Evolutionary conservation across 75 land plant species (phyloP), one percentile per base, ranked within the genome.

Genomic region (Azolla pinnata): DNA sequence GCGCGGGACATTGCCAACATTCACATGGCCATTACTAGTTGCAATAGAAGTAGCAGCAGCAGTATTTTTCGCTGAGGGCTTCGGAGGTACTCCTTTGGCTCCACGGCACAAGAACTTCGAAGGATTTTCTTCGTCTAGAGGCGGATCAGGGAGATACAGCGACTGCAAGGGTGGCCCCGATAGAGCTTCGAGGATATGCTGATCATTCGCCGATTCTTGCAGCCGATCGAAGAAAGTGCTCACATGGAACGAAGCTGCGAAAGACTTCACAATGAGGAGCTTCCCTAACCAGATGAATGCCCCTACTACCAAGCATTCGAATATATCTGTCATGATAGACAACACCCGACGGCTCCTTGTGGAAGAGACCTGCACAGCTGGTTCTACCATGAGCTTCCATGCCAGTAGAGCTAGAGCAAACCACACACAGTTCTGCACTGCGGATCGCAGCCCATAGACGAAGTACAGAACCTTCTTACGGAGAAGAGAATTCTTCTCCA

Each of bases 371-470:
- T 69, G 63, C 18, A 81, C 80, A 46, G 62, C 73, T 34, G 79
- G 65, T 62, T 87, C 78, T 59, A 92, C 76, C 60, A 91, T 30
- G 21, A 57, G 72, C 40, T 83, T 73, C 92, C 88, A 92, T 18
- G 86, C 56, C 27, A 87, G 20, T 29, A 92, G 71, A 45, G 81
- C 83, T 17, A 84, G 66, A 0, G 80, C 88, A 12, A 87, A 27
- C 97, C 97, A 91, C 19, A 84, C 50, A 50, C 88, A 84, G 48
- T 87, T 82, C 68, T 82, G 85, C 26, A 87, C 92, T 1, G 86
- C 82, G n/a, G 67, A 73, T 40, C 83, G 68, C 26, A 87, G 30
- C 1, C 86, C 97, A 33, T 91, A 91, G 1, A 84, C 97, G 47
- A 91, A 91, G 65, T 91, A 91, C n/a, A 91, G 56, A 0, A 91